Percentiles rank a stretch among this genome's conserved stretches.
phyloP scores from a whole-genome alignment of 1,284 basidiomycete genomes.

The Ustilago nuda region DNA sequence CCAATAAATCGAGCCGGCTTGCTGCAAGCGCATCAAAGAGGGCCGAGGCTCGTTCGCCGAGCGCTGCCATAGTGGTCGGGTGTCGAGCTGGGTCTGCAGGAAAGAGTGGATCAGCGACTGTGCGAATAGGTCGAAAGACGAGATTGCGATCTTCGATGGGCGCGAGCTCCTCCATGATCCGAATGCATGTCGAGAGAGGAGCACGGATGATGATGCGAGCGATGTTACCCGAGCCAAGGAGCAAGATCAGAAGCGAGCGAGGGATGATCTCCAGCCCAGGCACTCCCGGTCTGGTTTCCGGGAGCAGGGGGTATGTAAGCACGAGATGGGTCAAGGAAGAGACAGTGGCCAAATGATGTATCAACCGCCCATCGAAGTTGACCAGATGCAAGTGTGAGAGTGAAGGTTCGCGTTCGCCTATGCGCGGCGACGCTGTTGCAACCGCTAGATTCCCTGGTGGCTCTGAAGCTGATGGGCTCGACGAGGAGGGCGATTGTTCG shows the following conservation, averaged over 20 bases:
- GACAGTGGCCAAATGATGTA: conserved; percentile 41
- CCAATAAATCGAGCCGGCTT: conserved; percentile 27
- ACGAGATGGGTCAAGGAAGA: conserved; percentile 46
- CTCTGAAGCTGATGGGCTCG: not conserved
- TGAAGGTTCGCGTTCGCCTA: conserved; percentile 19
- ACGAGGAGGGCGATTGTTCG: not conserved
- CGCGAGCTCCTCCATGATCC: conserved; percentile 38
- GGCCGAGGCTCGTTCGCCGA: conserved; percentile 3
- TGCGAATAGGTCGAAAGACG: conserved; percentile 40
- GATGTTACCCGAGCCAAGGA: conserved; percentile 38
- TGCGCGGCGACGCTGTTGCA: not conserved
- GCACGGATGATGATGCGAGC: conserved; percentile 34
- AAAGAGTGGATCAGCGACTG: conserved; percentile 6
- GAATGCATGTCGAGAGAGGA: conserved; percentile 29
- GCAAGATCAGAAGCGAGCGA: conserved; percentile 39
- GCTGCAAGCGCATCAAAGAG: conserved; percentile 10
- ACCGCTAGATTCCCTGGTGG: not conserved
- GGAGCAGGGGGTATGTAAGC: conserved; percentile 31
- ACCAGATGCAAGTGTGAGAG: conserved; percentile 45
- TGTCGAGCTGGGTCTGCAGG: conserved; percentile 1
- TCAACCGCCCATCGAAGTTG: conserved; percentile 41
- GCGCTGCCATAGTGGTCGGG: not conserved
- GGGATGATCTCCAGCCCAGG: conserved; percentile 39
- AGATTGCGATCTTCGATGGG: conserved; percentile 44
- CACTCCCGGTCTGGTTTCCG: conserved; percentile 20